phyloP scores from a whole-genome alignment of 176 grass and related monocot genomes.

The Tillandsia fasciculata region DNA sequence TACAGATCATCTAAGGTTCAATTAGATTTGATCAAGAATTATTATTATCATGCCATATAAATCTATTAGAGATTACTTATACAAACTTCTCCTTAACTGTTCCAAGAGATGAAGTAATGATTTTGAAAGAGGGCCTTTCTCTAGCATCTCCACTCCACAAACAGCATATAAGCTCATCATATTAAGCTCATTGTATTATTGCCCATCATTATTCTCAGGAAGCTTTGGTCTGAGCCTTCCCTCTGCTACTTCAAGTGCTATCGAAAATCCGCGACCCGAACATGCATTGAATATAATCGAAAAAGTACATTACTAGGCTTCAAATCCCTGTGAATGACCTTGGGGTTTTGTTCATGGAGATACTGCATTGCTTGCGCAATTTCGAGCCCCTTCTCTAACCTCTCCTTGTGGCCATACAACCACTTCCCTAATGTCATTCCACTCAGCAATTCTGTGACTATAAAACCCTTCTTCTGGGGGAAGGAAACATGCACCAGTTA shows the following conservation, averaged over 20 bases:
- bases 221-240: slow-evolving; percentile 40
- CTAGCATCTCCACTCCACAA: slow-evolving; percentile 34
- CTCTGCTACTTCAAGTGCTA: slow-evolving; percentile 45
- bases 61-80: slow-evolving; percentile 2
- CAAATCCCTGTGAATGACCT: slow-evolving; percentile 49
- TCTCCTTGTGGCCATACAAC: slow-evolving; percentile 37
- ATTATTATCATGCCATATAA: too few species aligned
- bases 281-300: slow-evolving; percentile 11
- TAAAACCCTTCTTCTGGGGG: slow-evolving; percentile 31
- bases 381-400: slow-evolving; percentile 43
- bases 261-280: slow-evolving; percentile 49
- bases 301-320: slow-evolving; percentile 62
- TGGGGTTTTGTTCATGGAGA: slow-evolving; percentile 51
- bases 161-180: slow-evolving; percentile 35
- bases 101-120: slow-evolving; percentile 20
- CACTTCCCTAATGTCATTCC: slow-evolving; percentile 41
- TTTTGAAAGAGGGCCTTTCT: slow-evolving; percentile 33
- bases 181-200: slow-evolving; percentile 11
- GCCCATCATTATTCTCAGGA: background rate
- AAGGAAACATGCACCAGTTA: slow-evolving; percentile 39
- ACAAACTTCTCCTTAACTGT: slow-evolving; percentile 13
- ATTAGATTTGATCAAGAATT: too few species aligned
- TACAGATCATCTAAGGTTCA: too few species aligned
- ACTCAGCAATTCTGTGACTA: slow-evolving; percentile 52
- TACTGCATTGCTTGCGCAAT: slow-evolving; percentile 46